Percentiles rank a stretch among this genome's conserved stretches.
Evolutionary conservation across 164 flowering plant species (phyloP).

Genomic region (Vitis rotundifolia): DNA sequence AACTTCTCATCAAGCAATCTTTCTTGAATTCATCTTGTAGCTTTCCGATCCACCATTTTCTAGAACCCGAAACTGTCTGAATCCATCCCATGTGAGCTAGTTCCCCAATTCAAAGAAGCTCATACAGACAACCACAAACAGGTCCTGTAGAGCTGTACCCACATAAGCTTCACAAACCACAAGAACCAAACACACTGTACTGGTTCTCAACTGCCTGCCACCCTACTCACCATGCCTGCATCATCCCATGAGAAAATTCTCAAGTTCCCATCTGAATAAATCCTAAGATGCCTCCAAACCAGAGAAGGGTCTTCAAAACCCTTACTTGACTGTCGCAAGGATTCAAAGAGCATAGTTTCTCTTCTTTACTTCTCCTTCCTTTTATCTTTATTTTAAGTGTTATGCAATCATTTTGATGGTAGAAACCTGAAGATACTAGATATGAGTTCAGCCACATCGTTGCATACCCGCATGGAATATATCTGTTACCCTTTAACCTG

Average conservation of each 20-base stretch:
- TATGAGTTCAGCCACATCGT: neutral
- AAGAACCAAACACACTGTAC: conserved; percentile 52
- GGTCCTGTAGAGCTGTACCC: conserved; percentile 42
- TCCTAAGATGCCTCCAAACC: conserved; percentile 42
- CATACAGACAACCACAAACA: conserved; percentile 40
- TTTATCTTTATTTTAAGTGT: no score
- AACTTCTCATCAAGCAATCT: conserved; percentile 55
- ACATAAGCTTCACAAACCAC: conserved; percentile 55
- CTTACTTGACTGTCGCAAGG: no score
- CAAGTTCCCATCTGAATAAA: conserved; percentile 60
- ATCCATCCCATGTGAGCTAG: conserved; percentile 15
- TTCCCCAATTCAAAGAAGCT: conserved; percentile 25
- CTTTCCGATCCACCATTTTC: conserved; percentile 50
- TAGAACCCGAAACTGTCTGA: conserved; percentile 31
- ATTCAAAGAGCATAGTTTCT: no score
- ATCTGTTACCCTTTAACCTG: conserved; percentile 57
- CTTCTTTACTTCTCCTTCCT: no score
- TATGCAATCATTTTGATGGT: no score
- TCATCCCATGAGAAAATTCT: conserved; percentile 56
- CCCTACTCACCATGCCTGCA: conserved; percentile 41
- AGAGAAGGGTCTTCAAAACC: conserved; percentile 14
- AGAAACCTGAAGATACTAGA: neutral
- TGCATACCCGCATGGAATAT: conserved; percentile 81
- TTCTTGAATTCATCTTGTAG: conserved; percentile 45
- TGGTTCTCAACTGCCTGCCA: conserved; percentile 55